Base-by-base conservation (phyloP, 371 early-diverging fungal species). In the Mucor piriformis region DNA sequence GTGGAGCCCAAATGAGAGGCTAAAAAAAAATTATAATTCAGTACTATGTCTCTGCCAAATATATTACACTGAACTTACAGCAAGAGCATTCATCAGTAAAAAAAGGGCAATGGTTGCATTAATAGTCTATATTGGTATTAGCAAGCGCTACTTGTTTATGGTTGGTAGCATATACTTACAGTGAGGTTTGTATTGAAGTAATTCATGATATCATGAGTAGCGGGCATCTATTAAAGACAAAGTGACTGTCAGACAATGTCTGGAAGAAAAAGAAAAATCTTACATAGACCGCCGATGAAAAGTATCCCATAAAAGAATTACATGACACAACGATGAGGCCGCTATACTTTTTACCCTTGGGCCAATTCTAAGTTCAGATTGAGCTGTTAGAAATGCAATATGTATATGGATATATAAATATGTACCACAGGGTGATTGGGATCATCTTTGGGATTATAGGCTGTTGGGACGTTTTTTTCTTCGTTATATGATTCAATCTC, bases 1-100 rank as follows among this genome's bases (percentile, higher is more conserved):
- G 37, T 2, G 77, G 77, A 33, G 73, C 73, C 69, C 71, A 69
- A 12, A 69, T 57, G 11, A 76, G 50, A 40, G 76, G 72, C 72
- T 72, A 57, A 21, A 27, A 8, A 42, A 18, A 7, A 20, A 18
- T 29, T 29, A 8, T 8, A 42, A 6, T 42, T 37, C 10, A 42
- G 10, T 42, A 7, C 0, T 18, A 42, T 18, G 8, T 2, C n/a
- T 42, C 20, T 6, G 18, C 18, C 8, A 18, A 42, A 42, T 25
- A 46, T 35, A 38, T 10, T 7, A 20, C 2, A 46, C 15, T 12
- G 10, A 25, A 61, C 59, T 64, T 64, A 64, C 64, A 40, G 64
- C 59, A 34, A 64, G 34, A 27, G 59, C 64, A 54, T 59, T 64
- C 58, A 58, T 63, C 20, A 57, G 29, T 24, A 63, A 50, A 38